Evolutionary conservation across 2,329 filamentous ascomycete species (phyloP).

Genomic region (Ascochyta pisi): DNA sequence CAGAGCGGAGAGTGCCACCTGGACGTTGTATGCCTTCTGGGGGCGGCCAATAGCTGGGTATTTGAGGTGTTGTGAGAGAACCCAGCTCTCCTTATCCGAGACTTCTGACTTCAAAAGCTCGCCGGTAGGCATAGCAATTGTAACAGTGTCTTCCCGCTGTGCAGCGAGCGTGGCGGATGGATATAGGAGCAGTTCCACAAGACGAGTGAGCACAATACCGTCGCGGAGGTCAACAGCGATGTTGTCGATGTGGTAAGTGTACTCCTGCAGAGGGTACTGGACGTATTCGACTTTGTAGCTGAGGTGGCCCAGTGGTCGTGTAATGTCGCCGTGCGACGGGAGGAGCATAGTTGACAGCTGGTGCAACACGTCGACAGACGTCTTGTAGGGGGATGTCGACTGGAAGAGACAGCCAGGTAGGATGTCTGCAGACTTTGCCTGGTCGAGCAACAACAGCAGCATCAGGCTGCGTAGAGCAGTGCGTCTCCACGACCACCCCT

Average conservation of each 20-base stretch:
- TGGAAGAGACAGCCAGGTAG: conserved; percentile 59
- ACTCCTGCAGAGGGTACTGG: conserved; percentile 66
- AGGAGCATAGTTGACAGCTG: conserved; percentile 61
- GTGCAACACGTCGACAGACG: conserved; percentile 61
- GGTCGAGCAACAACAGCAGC: conserved; percentile 66
- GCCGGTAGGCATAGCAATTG: conserved; percentile 55
- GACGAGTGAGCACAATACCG: conserved; percentile 64
- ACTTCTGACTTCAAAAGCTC: conserved; percentile 51
- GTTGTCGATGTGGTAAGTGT: conserved; percentile 64
- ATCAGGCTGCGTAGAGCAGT: conserved; percentile 65
- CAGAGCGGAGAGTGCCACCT: conserved; percentile 63
- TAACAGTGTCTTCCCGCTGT: conserved; percentile 50
- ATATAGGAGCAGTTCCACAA: conserved; percentile 65
- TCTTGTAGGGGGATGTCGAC: conserved; percentile 60
- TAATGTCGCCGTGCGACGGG: conserved; percentile 65
- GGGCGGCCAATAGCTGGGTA: conserved; percentile 62
- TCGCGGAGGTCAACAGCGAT: conserved; percentile 68
- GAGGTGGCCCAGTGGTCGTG: conserved; percentile 62
- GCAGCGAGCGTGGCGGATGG: conserved; percentile 40
- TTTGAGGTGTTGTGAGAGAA: conserved; percentile 65
- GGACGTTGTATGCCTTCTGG: conserved; percentile 66
- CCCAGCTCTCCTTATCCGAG: conserved; percentile 50
- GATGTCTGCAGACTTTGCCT: conserved; percentile 53
- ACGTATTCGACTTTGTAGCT: conserved; percentile 62
- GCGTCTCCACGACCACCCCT: conserved; percentile 60